Conservation (phyloP, 192 early-diverging fungal genomes). For the Coemansia sp. region DNA sequence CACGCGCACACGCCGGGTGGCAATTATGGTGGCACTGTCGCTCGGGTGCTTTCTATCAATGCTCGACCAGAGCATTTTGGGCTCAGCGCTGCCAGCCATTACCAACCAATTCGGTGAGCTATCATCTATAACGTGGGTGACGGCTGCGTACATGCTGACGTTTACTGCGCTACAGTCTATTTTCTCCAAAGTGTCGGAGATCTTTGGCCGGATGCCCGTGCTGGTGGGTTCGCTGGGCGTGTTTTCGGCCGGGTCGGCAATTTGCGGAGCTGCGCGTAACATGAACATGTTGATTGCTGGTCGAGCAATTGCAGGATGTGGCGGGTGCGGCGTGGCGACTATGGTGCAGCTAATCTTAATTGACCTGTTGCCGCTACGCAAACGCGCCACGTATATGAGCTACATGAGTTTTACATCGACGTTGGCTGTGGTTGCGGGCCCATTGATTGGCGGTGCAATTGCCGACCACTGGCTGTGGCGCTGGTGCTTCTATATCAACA, state of each 20-base stretch:
- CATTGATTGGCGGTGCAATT: constrained; percentile 57
- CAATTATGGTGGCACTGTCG: constrained; percentile 20
- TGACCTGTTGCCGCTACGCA: constrained; percentile 60
- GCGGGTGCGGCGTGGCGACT: constrained; percentile 65
- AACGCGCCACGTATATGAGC: constrained; percentile 62
- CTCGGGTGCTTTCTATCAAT: constrained; percentile 59
- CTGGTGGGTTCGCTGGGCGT: constrained; percentile 55
- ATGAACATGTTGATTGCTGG: constrained; percentile 68
- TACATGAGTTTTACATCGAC: constrained; percentile 57
- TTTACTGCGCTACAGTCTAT: constrained; percentile 72
- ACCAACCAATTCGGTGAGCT: constrained; percentile 58
- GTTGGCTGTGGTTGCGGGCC: constrained; percentile 56
- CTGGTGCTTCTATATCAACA: constrained; percentile 61
- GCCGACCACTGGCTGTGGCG: constrained; percentile 54
- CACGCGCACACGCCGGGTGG: constrained; percentile 25
- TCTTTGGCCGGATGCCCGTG: constrained; percentile 68
- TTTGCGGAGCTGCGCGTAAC: constrained; percentile 51
- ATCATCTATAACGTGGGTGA: constrained; percentile 72
- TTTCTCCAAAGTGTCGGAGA: constrained; percentile 74
- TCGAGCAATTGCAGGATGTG: constrained; percentile 63
- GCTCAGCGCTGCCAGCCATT: constrained; percentile 63
- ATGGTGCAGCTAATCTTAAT: constrained; percentile 63
- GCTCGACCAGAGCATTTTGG: constrained; percentile 70
- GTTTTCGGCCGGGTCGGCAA: constrained; percentile 57
- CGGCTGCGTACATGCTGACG: constrained; percentile 64